Conservation (phyloP, 305 asterid genomes). For the Fraxinus ornus region DNA sequence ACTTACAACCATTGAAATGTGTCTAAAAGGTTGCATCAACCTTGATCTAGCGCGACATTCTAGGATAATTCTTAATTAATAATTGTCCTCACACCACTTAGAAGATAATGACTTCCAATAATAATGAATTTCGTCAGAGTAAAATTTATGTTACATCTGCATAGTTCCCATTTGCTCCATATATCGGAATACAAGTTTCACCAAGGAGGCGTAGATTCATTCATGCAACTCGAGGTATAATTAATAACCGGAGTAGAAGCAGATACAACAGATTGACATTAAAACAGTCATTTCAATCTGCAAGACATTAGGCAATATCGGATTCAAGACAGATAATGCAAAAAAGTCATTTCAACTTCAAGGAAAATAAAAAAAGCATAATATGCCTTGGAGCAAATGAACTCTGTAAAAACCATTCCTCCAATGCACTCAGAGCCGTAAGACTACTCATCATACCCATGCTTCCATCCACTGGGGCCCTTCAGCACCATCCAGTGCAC, state of each 20-base stretch:
- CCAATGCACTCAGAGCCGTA: conserved; percentile 56
- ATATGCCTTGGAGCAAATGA: neutral
- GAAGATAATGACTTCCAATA: neutral
- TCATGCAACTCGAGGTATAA: neutral
- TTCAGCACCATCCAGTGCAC: conserved; percentile 99
- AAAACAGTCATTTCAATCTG: neutral
- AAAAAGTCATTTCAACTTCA: neutral
- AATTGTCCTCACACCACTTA: neutral
- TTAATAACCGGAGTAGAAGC: neutral
- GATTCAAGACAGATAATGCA: neutral
- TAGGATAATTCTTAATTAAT: neutral
- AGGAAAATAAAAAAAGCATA: conserved; percentile 4
- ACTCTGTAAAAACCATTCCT: conserved; percentile 29
- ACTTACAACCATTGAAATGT: neutral
- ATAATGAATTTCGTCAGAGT: neutral
- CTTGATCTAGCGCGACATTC: neutral
- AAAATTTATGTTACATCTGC: neutral
- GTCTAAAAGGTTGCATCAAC: neutral
- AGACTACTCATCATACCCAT: conserved; percentile 90
- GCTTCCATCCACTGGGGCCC: conserved; percentile 99
- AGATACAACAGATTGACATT: neutral
- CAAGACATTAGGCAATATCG: neutral
- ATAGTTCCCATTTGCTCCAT: neutral
- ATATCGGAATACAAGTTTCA: neutral
- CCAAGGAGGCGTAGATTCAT: neutral